Percentiles rank a stretch among this genome's conserved stretches.
Evolutionary conservation across 1,284 basidiomycete genomes (phyloP).

Genomic region (Acaromyces ingoldii): DNA sequence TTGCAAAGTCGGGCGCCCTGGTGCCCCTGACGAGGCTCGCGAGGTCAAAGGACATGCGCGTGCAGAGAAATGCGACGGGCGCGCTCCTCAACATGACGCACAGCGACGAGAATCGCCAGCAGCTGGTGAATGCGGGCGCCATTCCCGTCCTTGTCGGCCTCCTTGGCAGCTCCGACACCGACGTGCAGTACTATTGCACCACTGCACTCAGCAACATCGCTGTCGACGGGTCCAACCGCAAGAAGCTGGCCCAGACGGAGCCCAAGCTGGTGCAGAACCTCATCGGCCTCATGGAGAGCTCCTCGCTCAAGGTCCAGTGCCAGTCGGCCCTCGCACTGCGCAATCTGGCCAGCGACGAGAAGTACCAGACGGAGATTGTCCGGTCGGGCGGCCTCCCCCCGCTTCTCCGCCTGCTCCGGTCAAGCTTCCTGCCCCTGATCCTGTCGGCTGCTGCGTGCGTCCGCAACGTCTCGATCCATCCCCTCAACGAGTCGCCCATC

Average conservation of each 20-base stretch:
- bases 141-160: slow-evolving; percentile 95
- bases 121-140: slow-evolving; percentile 95
- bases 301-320: slow-evolving; percentile 96
- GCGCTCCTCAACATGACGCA: slow-evolving; percentile 99
- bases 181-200: slow-evolving; percentile 99
- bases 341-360: slow-evolving; percentile 96
- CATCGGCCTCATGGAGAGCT: slow-evolving; percentile 93
- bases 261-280: slow-evolving; percentile 91
- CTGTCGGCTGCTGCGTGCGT: slow-evolving; percentile 97
- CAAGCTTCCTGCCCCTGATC: slow-evolving; percentile 96
- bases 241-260: slow-evolving; percentile 90
- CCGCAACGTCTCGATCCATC: slow-evolving; percentile 97
- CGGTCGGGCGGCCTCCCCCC: slow-evolving; percentile 89
- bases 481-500: slow-evolving; percentile 96
- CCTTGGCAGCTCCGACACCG: slow-evolving; percentile 93
- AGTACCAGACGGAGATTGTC: slow-evolving; percentile 98
- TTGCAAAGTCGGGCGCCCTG: slow-evolving; percentile 95
- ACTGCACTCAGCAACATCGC: slow-evolving; percentile 98
- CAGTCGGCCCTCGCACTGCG: slow-evolving; percentile 93
- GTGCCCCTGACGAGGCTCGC: slow-evolving; percentile 94
- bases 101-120: slow-evolving; percentile 90
- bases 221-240: slow-evolving; percentile 64
- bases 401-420: slow-evolving; percentile 87
- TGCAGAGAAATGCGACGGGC: slow-evolving; percentile 96
- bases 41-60: slow-evolving; percentile 97